Evolutionary conservation across 1,284 basidiomycete genomes (phyloP).

Genomic region (Melampsora americana): DNA sequence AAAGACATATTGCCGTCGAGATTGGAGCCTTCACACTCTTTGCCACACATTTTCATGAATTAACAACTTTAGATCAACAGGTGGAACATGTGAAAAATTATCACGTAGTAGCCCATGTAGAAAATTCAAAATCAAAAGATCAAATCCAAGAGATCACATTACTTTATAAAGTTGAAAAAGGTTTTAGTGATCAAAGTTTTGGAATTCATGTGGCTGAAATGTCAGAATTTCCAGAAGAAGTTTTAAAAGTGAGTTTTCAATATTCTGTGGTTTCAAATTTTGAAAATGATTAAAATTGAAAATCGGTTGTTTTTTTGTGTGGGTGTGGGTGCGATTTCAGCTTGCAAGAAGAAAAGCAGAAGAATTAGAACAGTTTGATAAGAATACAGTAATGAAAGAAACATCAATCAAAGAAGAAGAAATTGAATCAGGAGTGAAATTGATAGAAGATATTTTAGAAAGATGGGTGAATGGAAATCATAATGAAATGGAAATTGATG

Average conservation of each 20-base stretch:
- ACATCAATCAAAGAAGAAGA: slow-evolving; percentile 50
- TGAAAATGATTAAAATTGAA: background rate
- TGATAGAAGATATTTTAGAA: slow-evolving; percentile 49
- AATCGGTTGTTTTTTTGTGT: background rate
- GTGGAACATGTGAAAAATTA: slow-evolving; percentile 85
- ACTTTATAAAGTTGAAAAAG: slow-evolving; percentile 91
- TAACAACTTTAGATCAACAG: slow-evolving; percentile 85
- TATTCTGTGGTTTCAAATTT: background rate
- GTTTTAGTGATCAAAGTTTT: slow-evolving; percentile 81
- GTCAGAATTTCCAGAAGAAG: slow-evolving; percentile 91
- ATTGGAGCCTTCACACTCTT: slow-evolving; percentile 93
- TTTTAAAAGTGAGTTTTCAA: slow-evolving; percentile 68
- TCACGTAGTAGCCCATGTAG: slow-evolving; percentile 90
- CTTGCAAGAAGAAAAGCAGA: slow-evolving; percentile 92
- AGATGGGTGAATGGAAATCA: slow-evolving; percentile 48
- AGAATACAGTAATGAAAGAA: background rate
- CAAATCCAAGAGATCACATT: slow-evolving; percentile 73
- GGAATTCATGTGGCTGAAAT: slow-evolving; percentile 97
- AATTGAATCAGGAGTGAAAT: slow-evolving; percentile 1
- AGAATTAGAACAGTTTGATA: slow-evolving; percentile 87
- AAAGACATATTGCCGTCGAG: slow-evolving; percentile 82
- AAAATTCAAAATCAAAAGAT: slow-evolving; percentile 14
- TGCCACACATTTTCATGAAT: slow-evolving; percentile 96
- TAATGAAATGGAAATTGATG: slow-evolving; percentile 39
- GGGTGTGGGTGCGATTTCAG: slow-evolving; percentile 55